A percentile compares a stretch with the other conserved stretches of the same genome.
Evolutionary conservation across 2,329 filamentous ascomycete species (phyloP).

Genomic region (Clonostachys solani): DNA sequence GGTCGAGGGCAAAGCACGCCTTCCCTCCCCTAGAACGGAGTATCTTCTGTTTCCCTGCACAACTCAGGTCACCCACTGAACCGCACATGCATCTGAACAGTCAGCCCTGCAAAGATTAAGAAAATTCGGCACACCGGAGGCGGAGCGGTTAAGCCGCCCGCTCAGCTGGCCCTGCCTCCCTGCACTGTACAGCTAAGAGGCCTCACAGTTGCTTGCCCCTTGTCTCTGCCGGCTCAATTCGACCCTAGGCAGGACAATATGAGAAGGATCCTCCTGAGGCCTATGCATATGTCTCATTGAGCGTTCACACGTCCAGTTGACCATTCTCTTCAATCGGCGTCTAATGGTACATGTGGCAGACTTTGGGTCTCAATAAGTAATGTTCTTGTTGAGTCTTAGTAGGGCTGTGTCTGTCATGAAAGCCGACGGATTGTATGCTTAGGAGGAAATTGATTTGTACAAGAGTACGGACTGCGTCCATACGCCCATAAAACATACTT

Average conservation of each 20-base stretch:
- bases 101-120: neutral
- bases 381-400: no score
- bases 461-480: neutral
- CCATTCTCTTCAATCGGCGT: neutral
- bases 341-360: neutral
- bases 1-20: neutral
- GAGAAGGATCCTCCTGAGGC: neutral
- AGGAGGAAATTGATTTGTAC: neutral
- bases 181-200: neutral
- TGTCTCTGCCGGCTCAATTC: neutral
- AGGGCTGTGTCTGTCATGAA: neutral
- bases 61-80: neutral
- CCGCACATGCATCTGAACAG: neutral
- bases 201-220: neutral
- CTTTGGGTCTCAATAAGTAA: neutral
- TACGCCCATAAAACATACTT: neutral
- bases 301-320: neutral
- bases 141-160: neutral
- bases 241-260: neutral
- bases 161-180: neutral
- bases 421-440: neutral
- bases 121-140: neutral
- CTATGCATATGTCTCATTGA: neutral
- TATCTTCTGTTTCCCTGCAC: neutral
- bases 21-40: neutral